A percentile compares a stretch with the other conserved stretches of the same genome.
Evolutionary conservation across 495 filamentous ascomycete genomes (phyloP).

Genomic region (Pyrenula massariospora): DNA sequence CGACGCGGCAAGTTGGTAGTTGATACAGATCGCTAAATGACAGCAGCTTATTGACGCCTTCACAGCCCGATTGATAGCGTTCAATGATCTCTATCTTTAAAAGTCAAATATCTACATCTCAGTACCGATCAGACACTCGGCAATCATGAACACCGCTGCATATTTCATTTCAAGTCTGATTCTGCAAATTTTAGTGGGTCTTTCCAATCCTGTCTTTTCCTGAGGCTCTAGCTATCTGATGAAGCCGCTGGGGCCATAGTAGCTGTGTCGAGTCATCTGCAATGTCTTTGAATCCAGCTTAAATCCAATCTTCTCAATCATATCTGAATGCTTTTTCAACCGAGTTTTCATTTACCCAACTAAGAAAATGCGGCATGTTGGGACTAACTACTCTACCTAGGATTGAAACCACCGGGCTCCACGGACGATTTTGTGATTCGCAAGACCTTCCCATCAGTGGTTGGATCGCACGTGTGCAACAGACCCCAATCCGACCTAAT

Average conservation of each 20-base stretch:
- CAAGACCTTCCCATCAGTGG: no score
- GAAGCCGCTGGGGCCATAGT: constrained; percentile 47
- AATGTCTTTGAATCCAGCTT: constrained; percentile 42
- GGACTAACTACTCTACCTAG: neutral
- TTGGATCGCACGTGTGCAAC: neutral
- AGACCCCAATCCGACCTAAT: neutral
- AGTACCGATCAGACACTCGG: no score
- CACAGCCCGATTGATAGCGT: constrained; percentile 33
- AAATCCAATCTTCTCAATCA: constrained; percentile 37
- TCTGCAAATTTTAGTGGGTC: no score
- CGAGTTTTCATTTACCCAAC: neutral
- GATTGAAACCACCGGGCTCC: no score
- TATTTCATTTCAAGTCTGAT: no score
- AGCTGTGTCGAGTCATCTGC: constrained; percentile 29
- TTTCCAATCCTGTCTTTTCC: no score
- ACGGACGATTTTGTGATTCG: no score
- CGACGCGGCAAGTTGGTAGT: constrained; percentile 38
- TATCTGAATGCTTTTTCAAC: constrained; percentile 17
- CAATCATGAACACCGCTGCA: no score
- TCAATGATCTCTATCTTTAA: no score
- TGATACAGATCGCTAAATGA: constrained; percentile 7
- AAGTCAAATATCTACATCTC: no score
- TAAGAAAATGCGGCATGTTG: neutral
- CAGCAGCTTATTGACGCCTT: constrained; percentile 6
- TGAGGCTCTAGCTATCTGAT: constrained; percentile 25